These are phyloP conservation scores for Kodamaea ohmeri DNA, from an alignment of 1,139 yeast genomes.

Conservation along the genomic window DNA sequence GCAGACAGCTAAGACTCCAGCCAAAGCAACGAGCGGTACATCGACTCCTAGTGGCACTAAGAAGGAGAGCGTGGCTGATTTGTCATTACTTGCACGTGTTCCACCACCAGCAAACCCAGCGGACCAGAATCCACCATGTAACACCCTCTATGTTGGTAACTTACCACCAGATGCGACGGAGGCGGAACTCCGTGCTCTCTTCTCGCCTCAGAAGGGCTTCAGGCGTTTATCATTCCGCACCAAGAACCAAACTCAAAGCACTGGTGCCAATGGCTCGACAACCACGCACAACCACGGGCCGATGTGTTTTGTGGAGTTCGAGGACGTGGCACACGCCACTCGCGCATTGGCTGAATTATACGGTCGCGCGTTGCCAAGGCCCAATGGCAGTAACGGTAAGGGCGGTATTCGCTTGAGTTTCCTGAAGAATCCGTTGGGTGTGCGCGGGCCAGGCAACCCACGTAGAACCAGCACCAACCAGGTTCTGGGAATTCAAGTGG, in stretches of 20 bases:
- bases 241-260: constrained; percentile 47
- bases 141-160: constrained; percentile 93
- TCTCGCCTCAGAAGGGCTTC: constrained; percentile 89
- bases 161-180: constrained; percentile 97
- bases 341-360: constrained; percentile 89
- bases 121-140: constrained; percentile 98
- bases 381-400: constrained; percentile 68
- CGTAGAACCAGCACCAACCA: constrained; percentile 43
- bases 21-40: constrained; percentile 13
- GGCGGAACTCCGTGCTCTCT: constrained; percentile 82
- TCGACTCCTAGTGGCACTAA: constrained; percentile 4
- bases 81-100: constrained; percentile 69
- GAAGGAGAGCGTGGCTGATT: constrained; percentile 52
- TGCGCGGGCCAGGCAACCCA: constrained; percentile 65
- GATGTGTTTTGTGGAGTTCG: constrained; percentile 98
- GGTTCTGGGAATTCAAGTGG: constrained; percentile 18
- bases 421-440: constrained; percentile 95
- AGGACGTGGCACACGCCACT: constrained; percentile 91
- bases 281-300: constrained; percentile 77
- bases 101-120: constrained; percentile 99
- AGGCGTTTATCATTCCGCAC: constrained; percentile 87
- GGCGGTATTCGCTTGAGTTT: constrained; percentile 94
- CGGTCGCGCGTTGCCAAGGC: constrained; percentile 77
- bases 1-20: constrained; percentile 13
- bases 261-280: constrained; percentile 26